A percentile compares a stretch with the other conserved stretches of the same genome.
Conservation (phyloP, 139 green algal genomes). For the Gonium pectorale region DNA sequence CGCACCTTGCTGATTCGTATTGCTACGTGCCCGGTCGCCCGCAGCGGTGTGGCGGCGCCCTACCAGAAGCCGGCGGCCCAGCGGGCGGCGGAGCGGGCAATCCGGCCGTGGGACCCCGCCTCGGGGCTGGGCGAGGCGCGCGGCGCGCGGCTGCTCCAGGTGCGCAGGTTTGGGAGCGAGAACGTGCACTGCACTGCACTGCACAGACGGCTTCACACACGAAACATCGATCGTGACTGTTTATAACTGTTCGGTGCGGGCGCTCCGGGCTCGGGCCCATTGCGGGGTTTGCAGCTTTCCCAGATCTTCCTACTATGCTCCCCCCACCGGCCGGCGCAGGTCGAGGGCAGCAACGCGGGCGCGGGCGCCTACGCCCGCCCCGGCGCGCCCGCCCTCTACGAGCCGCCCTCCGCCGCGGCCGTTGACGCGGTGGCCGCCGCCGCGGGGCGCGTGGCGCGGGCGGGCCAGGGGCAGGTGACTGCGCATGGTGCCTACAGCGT, state of each 20-base stretch:
- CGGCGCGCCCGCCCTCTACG: constrained; percentile 16
- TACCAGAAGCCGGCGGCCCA: constrained; percentile 58
- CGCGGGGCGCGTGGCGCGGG: constrained; percentile 1
- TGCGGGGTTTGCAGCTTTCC: no score
- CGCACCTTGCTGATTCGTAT: background rate
- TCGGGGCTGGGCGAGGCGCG: constrained; percentile 50
- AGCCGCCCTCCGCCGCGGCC: background rate
- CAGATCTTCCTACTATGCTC: no score
- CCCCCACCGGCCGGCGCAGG: background rate
- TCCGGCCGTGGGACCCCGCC: constrained; percentile 49
- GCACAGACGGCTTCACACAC: no score
- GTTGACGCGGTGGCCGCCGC: background rate
- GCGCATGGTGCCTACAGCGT: constrained; percentile 5
- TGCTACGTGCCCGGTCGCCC: background rate
- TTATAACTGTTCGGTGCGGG: no score
- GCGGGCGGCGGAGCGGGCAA: constrained; percentile 42
- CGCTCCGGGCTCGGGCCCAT: no score
- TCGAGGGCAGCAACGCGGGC: constrained; percentile 12
- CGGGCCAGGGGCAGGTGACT: constrained; percentile 12
- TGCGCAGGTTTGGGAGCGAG: background rate
- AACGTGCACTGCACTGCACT: no score
- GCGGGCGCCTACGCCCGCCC: background rate
- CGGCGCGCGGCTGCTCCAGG: constrained; percentile 21
- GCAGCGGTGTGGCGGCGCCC: constrained; percentile 18
- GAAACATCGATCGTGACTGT: no score